A percentile compares a stretch with the other conserved stretches of the same genome.
Conservation (phyloP, 2,329 filamentous ascomycete species). For the Calonectria multiphialidica region DNA sequence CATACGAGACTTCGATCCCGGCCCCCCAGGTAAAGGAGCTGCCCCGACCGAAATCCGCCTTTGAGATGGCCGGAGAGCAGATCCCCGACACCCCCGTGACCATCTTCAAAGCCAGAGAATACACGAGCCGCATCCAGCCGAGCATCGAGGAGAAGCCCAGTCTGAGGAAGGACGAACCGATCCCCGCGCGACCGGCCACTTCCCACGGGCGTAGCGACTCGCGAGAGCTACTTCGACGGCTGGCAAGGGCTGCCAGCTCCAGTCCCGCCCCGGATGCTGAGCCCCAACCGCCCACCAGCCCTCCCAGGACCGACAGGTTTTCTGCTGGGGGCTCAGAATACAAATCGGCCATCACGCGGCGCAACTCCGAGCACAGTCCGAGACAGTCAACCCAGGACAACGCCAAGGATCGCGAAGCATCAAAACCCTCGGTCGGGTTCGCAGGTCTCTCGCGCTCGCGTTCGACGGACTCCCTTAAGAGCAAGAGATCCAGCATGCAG, state of each 20-base stretch:
- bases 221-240: conserved; percentile 61
- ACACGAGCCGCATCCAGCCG: conserved; percentile 20
- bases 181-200: conserved; percentile 31
- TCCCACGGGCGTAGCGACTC: conserved; percentile 53
- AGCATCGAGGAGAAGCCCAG: conserved; percentile 20
- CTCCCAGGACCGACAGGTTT: conserved; percentile 18
- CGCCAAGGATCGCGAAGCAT: conserved; percentile 37
- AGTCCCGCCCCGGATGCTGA: conserved; percentile 54
- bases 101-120: conserved; percentile 48
- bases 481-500: conserved; percentile 62
- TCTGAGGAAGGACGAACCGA: conserved; percentile 16
- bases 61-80: conserved; percentile 46
- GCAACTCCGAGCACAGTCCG: conserved; percentile 31
- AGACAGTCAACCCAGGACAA: conserved; percentile 23
- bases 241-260: conserved; percentile 61
- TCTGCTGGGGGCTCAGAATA: conserved; percentile 18
- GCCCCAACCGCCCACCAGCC: conserved; percentile 28
- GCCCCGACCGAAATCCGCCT: conserved; percentile 38
- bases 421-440: conserved; percentile 61
- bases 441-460: conserved; percentile 55
- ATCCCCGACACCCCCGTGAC: conserved; percentile 56
- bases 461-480: conserved; percentile 61
- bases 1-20: conserved; percentile 21
- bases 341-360: conserved; percentile 34
- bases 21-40: conserved; percentile 31